phyloP scores from a whole-genome alignment of 192 early-diverging fungal genomes.

The Gryganskiella cystojenkinii region DNA sequence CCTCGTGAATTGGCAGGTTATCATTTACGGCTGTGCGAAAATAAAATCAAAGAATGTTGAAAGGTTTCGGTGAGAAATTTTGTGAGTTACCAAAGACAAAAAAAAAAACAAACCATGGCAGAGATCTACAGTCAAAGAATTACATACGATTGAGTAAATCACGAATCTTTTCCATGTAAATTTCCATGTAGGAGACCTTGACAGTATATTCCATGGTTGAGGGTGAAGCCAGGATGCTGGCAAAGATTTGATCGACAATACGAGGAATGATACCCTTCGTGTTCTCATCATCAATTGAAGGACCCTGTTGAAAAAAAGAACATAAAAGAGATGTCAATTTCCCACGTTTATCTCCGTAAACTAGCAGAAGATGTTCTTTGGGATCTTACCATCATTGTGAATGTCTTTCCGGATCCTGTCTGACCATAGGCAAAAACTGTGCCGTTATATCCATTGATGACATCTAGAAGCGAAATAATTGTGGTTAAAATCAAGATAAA shows the following conservation, averaged over 20 bases:
- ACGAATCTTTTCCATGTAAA: conserved; percentile 99
- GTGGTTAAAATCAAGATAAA: background rate
- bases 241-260: conserved; percentile 95
- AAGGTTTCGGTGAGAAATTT: background rate
- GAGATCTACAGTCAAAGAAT: background rate
- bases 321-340: background rate
- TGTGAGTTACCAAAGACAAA: background rate
- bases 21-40: conserved; percentile 72
- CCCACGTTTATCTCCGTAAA: too few relatives aligned
- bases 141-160: conserved; percentile 91
- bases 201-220: conserved; percentile 97
- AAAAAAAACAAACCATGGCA: background rate
- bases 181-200: conserved; percentile 99
- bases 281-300: conserved; percentile 91
- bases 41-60: conserved; percentile 13
- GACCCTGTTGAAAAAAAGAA: conserved; percentile 67
- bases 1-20: conserved; percentile 97
- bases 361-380: too few relatives aligned
- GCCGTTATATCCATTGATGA: conserved; percentile 97
- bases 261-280: conserved; percentile 97
- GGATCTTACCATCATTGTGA: conserved; percentile 92
- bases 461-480: conserved; percentile 65
- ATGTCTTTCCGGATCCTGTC: conserved; percentile 97
- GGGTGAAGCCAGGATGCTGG: conserved; percentile 90
- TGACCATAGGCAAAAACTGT: conserved; percentile 99